phyloP scores from a whole-genome alignment of 768 basidiomycete genomes.

The Lactifluus subvellereus region DNA sequence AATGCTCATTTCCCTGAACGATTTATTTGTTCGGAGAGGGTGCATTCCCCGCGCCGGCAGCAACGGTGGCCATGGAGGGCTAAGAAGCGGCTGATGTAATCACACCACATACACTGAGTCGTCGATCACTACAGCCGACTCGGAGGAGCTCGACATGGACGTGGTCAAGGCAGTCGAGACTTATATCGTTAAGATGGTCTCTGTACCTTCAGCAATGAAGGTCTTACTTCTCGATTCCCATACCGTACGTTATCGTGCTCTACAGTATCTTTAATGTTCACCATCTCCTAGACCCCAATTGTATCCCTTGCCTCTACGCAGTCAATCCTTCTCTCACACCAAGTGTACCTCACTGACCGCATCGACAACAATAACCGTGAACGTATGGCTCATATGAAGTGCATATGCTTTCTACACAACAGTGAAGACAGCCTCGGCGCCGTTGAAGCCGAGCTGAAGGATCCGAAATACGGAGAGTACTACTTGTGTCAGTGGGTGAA shows the following conservation, averaged over 20 bases:
- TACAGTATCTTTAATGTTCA: background rate
- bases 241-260: slow-evolving; percentile 54
- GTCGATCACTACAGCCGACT: too few species aligned
- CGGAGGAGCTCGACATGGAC: slow-evolving; percentile 56
- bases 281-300: slow-evolving; percentile 72
- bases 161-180: slow-evolving; percentile 92
- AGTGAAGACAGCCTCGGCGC: slow-evolving; percentile 78
- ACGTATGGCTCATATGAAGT: slow-evolving; percentile 94
- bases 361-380: slow-evolving; percentile 93
- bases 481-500: slow-evolving; percentile 96
- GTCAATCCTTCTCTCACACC: slow-evolving; percentile 86
- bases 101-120: too few species aligned
- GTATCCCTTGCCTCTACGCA: slow-evolving; percentile 94
- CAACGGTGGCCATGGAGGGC: too few species aligned
- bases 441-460: slow-evolving; percentile 74
- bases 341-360: slow-evolving; percentile 96
- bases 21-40: too few species aligned
- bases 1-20: too few species aligned
- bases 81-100: too few species aligned
- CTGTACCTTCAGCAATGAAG: slow-evolving; percentile 86
- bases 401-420: slow-evolving; percentile 87
- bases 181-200: slow-evolving; percentile 86
- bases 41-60: too few species aligned
- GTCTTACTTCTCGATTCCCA: slow-evolving; percentile 91
- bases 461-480: slow-evolving; percentile 96